Conservation (phyloP, 352 stramenopile species). For the Phytophthora melonis region DNA sequence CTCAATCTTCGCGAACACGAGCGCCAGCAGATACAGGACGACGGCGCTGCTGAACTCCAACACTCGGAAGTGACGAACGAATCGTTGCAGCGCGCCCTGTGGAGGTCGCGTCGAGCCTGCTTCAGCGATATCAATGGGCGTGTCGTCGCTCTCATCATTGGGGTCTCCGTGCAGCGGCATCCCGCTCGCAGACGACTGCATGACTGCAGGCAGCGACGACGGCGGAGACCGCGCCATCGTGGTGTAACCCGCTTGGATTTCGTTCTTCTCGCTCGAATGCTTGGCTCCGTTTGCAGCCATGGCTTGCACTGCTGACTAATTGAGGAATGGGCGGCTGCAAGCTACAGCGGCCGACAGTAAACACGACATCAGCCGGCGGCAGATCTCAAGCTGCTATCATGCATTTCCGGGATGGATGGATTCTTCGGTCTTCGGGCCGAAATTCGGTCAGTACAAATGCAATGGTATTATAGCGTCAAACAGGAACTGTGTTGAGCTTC, state of each 20-base stretch:
- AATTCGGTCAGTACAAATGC: too few species aligned
- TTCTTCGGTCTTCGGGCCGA: slow-evolving; percentile 11
- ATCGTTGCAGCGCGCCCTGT: slow-evolving; percentile 11
- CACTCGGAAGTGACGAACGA: slow-evolving; percentile 54
- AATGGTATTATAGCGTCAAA: too few species aligned
- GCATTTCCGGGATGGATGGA: slow-evolving; percentile 10
- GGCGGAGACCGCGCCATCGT: slow-evolving; percentile 23
- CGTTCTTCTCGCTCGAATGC: slow-evolving; percentile 22
- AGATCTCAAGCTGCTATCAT: slow-evolving; percentile 26
- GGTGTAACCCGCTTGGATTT: slow-evolving; percentile 18
- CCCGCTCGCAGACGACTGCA: slow-evolving; percentile 18
- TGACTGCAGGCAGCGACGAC: background rate
- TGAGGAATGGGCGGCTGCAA: slow-evolving; percentile 19
- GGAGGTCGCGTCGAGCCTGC: slow-evolving; percentile 7
- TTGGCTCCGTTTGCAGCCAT: slow-evolving; percentile 17
- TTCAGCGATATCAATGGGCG: slow-evolving; percentile 22
- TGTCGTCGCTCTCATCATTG: slow-evolving; percentile 22
- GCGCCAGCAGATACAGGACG: slow-evolving; percentile 55
- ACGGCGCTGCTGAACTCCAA: slow-evolving; percentile 63
- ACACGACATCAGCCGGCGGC: slow-evolving; percentile 21
- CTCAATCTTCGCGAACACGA: slow-evolving; percentile 61
- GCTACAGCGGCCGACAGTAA: slow-evolving; percentile 14
- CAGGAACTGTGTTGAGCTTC: background rate
- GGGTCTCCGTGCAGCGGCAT: slow-evolving; percentile 5
- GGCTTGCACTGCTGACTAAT: slow-evolving; percentile 2